Conservation (phyloP, 192 early-diverging fungal species). For the Gigaspora rosea region DNA sequence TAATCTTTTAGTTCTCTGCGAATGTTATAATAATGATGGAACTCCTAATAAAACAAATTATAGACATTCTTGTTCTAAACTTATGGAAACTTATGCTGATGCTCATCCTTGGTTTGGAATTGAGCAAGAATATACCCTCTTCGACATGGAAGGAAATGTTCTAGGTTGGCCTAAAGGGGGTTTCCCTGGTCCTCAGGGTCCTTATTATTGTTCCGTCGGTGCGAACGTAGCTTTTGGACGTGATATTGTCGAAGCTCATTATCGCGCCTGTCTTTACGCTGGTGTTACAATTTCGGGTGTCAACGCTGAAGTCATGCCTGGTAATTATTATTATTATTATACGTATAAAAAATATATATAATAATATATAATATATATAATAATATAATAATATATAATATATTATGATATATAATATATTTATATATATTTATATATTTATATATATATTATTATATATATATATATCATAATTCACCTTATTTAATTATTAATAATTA, state of each 20-base stretch:
- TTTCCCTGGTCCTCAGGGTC: slow-evolving; percentile 57
- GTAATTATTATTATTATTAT: background rate
- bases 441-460: no score
- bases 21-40: slow-evolving; percentile 58
- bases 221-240: slow-evolving; percentile 54
- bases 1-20: slow-evolving; percentile 56
- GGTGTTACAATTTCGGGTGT: slow-evolving; percentile 59
- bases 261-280: slow-evolving; percentile 57
- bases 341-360: no score
- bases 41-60: slow-evolving; percentile 57
- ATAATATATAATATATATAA: background rate
- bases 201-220: slow-evolving; percentile 60
- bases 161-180: slow-evolving; percentile 59
- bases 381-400: background rate
- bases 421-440: no score
- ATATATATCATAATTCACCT: no score
- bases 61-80: slow-evolving; percentile 42
- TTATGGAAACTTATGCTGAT: slow-evolving; percentile 45
- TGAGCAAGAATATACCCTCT: slow-evolving; percentile 59
- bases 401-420: background rate
- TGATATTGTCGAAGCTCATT: slow-evolving; percentile 61
- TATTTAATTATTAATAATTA: no score
- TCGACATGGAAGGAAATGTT: slow-evolving; percentile 47
- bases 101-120: slow-evolving; percentile 57
- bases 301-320: slow-evolving; percentile 60